Conservation (phyloP, 345 rosid genomes). For the Citrus unshiu region DNA sequence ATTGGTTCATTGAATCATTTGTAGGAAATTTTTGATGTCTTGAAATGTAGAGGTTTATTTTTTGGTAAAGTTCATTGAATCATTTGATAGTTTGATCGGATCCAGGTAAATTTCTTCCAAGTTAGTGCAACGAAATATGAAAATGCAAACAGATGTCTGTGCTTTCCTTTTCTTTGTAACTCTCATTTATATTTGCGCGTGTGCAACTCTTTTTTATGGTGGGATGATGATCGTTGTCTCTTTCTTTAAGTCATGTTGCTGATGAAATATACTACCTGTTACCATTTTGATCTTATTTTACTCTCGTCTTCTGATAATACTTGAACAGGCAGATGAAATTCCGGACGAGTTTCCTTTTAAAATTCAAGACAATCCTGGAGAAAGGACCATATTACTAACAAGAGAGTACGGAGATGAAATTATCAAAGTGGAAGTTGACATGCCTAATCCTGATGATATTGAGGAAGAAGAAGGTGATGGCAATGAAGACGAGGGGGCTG, state of each 20-base stretch:
- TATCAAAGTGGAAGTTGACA: conserved; percentile 53
- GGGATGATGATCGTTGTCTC: background rate
- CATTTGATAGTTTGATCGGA: background rate
- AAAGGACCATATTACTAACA: conserved; percentile 39
- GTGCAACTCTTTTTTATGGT: background rate
- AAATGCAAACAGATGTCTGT: background rate
- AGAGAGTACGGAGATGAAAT: conserved; percentile 43
- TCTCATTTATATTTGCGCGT: background rate
- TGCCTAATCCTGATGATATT: conserved; percentile 16
- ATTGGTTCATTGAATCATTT: background rate
- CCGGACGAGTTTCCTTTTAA: conserved; percentile 53
- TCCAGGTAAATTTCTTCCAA: background rate
- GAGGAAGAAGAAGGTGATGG: conserved; percentile 28
- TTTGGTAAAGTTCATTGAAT: background rate
- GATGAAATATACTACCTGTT: too few relatives aligned
- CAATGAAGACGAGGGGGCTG: conserved; percentile 11
- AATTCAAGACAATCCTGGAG: conserved; percentile 54
- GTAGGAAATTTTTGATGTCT: background rate
- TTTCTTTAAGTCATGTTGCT: background rate
- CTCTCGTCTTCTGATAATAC: background rate
- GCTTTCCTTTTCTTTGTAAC: background rate
- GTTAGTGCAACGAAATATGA: background rate
- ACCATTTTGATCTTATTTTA: background rate
- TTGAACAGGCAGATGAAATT: conserved; percentile 22
- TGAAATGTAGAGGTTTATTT: background rate